Percentiles rank a stretch among this genome's conserved stretches.
phyloP scores from a whole-genome alignment of 768 basidiomycete species.

The Tulasnella sp. region DNA sequence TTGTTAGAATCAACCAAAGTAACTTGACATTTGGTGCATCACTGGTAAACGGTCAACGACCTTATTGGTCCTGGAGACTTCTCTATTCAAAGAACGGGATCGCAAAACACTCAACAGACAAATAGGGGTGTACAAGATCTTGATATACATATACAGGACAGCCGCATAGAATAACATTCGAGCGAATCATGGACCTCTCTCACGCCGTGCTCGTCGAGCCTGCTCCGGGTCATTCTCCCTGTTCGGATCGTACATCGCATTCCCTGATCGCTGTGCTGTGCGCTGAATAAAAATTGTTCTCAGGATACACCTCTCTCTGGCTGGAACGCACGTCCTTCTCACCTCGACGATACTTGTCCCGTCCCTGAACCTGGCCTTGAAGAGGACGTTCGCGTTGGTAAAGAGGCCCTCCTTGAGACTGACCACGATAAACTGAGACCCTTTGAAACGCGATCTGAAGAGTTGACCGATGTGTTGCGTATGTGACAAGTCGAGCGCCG shows the following conservation, averaged over 20 bases:
- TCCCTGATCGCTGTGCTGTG: slow-evolving; percentile 16
- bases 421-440: slow-evolving; percentile 96
- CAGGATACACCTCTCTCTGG: background rate
- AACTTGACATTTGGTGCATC: too few species aligned
- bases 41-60: too few species aligned
- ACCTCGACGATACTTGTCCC: slow-evolving; percentile 83
- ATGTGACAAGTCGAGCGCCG: slow-evolving; percentile 89
- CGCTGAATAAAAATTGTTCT: background rate
- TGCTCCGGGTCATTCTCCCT: slow-evolving; percentile 15
- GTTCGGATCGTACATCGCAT: slow-evolving; percentile 16
- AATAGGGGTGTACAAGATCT: too few species aligned
- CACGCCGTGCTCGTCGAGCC: background rate
- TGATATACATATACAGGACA: too few species aligned
- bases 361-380: slow-evolving; percentile 85
- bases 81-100: too few species aligned
- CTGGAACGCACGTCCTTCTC: background rate
- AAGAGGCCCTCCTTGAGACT: slow-evolving; percentile 94
- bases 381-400: slow-evolving; percentile 94
- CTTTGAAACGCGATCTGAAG: slow-evolving; percentile 96
- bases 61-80: too few species aligned
- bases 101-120: too few species aligned
- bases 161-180: too few species aligned
- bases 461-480: slow-evolving; percentile 96
- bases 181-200: background rate
- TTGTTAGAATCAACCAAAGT: too few species aligned